Percentiles rank a stretch among this genome's conserved stretches.
These are phyloP conservation scores for Cercophora newfieldiana DNA, from an alignment of 495 filamentous ascomycete species.

Conservation along the genomic window DNA sequence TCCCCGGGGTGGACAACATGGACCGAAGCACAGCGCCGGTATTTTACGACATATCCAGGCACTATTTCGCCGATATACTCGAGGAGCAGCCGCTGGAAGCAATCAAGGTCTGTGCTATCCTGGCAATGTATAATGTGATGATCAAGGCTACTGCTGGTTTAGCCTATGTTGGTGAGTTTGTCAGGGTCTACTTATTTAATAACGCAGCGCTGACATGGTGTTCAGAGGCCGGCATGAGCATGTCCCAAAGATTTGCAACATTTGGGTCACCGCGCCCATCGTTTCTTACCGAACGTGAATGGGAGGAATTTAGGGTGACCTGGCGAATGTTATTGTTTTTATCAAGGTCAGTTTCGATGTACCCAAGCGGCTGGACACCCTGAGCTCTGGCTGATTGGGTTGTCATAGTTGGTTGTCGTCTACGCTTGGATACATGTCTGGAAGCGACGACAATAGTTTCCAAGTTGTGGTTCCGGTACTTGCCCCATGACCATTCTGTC, in stretches of 20 bases:
- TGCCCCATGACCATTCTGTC: no score
- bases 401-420: conserved; percentile 37
- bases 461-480: conserved; percentile 25
- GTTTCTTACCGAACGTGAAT: not conserved
- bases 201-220: not conserved
- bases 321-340: conserved; percentile 35
- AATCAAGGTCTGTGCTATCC: conserved; percentile 35
- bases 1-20: conserved; percentile 5
- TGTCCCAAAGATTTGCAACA: conserved; percentile 25
- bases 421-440: conserved; percentile 35
- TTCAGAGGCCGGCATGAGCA: conserved; percentile 28
- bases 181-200: not conserved
- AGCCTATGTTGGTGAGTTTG: conserved; percentile 30
- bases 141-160: conserved; percentile 32
- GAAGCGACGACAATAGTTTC: conserved; percentile 23
- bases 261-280: conserved; percentile 10
- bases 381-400: not conserved
- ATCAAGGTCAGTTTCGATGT: conserved; percentile 21
- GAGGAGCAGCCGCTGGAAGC: conserved; percentile 30
- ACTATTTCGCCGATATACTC: conserved; percentile 25
- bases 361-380: not conserved
- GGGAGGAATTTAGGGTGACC: conserved; percentile 27
- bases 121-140: conserved; percentile 36
- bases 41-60: conserved; percentile 27
- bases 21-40: conserved; percentile 17